A percentile compares a stretch with the other conserved stretches of the same genome.
Conservation (phyloP, 2,329 filamentous ascomycete genomes). For the Capronia coronata region DNA sequence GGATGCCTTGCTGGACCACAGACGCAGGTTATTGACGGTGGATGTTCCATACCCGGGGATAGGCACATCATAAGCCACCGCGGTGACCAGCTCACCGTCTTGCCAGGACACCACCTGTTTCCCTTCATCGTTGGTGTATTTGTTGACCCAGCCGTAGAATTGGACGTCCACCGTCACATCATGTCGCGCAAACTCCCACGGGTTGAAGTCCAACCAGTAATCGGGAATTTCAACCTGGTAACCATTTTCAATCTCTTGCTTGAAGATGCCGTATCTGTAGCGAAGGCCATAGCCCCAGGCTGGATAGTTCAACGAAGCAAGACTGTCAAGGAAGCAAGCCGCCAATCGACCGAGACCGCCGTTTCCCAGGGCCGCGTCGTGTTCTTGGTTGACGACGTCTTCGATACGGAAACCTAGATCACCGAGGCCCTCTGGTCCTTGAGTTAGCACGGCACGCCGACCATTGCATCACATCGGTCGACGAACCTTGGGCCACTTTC, state of each 20-base stretch:
- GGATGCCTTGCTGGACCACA: slow-evolving; percentile 97
- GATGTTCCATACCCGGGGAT: slow-evolving; percentile 85
- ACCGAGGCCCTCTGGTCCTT: slow-evolving; percentile 61
- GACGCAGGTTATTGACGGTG: slow-evolving; percentile 90
- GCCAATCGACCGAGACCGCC: slow-evolving; percentile 90
- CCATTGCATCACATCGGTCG: slow-evolving; percentile 10
- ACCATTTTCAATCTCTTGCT: slow-evolving; percentile 96
- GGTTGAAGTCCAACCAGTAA: slow-evolving; percentile 99
- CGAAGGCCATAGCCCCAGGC: slow-evolving; percentile 96
- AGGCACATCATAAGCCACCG: slow-evolving; percentile 86
- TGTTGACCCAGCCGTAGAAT: slow-evolving; percentile 83
- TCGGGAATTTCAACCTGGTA: slow-evolving; percentile 98
- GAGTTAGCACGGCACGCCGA: slow-evolving; percentile 27
- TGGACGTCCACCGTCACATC: slow-evolving; percentile 95
- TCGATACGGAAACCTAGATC: slow-evolving; percentile 96
- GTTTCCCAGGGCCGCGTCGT: slow-evolving; percentile 93
- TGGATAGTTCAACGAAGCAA: slow-evolving; percentile 89
- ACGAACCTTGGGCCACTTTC: slow-evolving; percentile 68
- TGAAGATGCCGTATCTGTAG: slow-evolving; percentile 97
- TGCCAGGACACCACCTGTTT: slow-evolving; percentile 75
- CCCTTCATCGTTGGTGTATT: slow-evolving; percentile 66
- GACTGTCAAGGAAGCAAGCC: slow-evolving; percentile 92
- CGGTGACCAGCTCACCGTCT: slow-evolving; percentile 84
- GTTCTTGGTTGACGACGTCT: slow-evolving; percentile 88
- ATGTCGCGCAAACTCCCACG: slow-evolving; percentile 95